Evolutionary conservation across 2,329 filamentous ascomycete species (phyloP).

Genomic region (Mycosphaerella sp.): DNA sequence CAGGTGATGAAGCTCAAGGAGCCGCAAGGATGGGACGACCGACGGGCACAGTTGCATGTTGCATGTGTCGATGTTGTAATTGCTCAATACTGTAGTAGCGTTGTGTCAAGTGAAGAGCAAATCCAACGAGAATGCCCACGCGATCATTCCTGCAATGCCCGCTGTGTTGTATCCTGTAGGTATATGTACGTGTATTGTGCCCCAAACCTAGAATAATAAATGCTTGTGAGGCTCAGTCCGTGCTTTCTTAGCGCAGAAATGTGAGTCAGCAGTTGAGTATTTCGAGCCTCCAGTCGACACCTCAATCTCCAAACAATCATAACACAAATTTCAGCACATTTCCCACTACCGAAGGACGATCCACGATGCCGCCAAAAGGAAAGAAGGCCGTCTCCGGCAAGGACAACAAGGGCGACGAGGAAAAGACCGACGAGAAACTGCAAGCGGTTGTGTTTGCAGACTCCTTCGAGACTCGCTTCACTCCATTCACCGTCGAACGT

Average conservation of each 20-base stretch:
- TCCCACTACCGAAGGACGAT: slow-evolving; percentile 11
- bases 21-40: slow-evolving; percentile 5
- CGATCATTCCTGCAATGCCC: not conserved
- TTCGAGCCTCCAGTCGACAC: not conserved
- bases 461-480: slow-evolving; percentile 88
- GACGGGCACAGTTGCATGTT: not conserved
- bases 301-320: not conserved
- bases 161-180: too few relatives aligned
- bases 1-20: slow-evolving; percentile 13
- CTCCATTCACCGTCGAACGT: slow-evolving; percentile 79
- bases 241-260: not conserved
- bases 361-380: slow-evolving; percentile 44
- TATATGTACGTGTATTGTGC: too few relatives aligned
- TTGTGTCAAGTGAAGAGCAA: not conserved
- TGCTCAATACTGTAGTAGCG: not conserved
- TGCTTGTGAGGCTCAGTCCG: not conserved
- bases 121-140: not conserved
- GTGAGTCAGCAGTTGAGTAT: not conserved
- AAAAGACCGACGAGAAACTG: slow-evolving; percentile 56
- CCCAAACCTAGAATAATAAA: too few relatives aligned
- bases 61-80: not conserved
- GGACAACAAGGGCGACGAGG: slow-evolving; percentile 43
- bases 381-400: slow-evolving; percentile 37
- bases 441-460: slow-evolving; percentile 76
- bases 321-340: not conserved